Base-by-base conservation (phyloP, 495 filamentous ascomycete genomes). In the Podospora pseudoanserina region DNA sequence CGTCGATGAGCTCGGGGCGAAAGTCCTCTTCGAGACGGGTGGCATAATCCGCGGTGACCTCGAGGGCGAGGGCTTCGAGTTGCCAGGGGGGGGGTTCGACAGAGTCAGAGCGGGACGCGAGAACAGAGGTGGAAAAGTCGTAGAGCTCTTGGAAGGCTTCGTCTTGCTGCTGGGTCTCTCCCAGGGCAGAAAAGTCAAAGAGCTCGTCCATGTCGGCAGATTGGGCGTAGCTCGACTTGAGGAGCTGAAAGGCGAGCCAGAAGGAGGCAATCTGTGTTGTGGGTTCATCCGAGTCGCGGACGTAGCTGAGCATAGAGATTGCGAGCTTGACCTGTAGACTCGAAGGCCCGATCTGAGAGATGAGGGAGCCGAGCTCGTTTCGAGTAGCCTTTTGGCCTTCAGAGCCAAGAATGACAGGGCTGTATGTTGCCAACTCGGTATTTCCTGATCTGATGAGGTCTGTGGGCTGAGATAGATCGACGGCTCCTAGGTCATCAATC, bases 1-100 rank as follows among this genome's bases (percentile, higher is more conserved):
- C 89, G 69, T 99, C 95, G 66, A 97, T 91, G 11, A 99, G 83
- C 74, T 98, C 94, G 3, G 86, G 84, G 18, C 91, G 87, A 76
- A 97, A 99, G 6, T 86, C 86, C 62, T 84, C 70, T 65, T 86
- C 84, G 23, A 90, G 80, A n/a, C 86, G 85, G 32, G 87, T 83
- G 1, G 92, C 89, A 67, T 91, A 86, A 57, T 92, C 84, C 18
- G 91, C 89, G 6, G 92, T 80, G 2, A 88, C 86, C 73, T 96
- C 92, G 16, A 96, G 75, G 1, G 91, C 88, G 57, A 94, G 84
- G 13, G 90, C 91, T 68, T 86, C 81, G 11, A 89, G 74, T 44
- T 87, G 84, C 91, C 92, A 94, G 72, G 94, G 90, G 73, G 94
- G 90, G 3, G 73, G 66, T 59, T 82, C 74, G 72, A 80, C 64